Base-by-base conservation (phyloP, 2,329 filamentous ascomycete species). In the Didymosphaeria variabile region DNA sequence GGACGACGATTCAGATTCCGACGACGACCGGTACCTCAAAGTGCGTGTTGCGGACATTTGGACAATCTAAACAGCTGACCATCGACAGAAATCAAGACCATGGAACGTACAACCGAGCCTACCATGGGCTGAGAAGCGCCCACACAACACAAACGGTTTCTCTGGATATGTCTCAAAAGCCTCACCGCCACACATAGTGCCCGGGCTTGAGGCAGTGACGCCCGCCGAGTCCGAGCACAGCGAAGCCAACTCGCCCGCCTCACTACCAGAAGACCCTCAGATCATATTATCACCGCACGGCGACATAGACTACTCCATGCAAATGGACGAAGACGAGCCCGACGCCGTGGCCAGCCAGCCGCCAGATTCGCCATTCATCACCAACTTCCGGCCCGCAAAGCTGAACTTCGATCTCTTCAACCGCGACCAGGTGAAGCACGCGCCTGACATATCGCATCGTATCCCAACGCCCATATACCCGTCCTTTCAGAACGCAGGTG, bases 381-480 rank as follows among this genome's bases (percentile, higher is more conserved):
- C 64, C 31, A 61, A 57, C 44, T 76, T 77, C 60, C 71, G 75
- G 23, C 73, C 77, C 2, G 69, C 76, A 26, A 77, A 71, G 61
- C 69, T 77, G 26, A 75, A 77, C 40, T 64, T 72, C 8, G 70
- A 72, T 15, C 60, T 73, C 15, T 72, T 76, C 61, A 55, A 62
- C 47, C 61, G 68, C 34, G 67, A 71, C 46, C 50, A 55, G 17
- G 26, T 61, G 9, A 42, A 42, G 17, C 23, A 26, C 50, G 53
- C 46, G 21, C 59, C 53, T 54, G 67, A 65, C 64, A 60, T 60
- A 67, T 70, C 63, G 45, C 73, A 61, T 62, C 67, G 78, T n/a
- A 72, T 80, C 57, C 77, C 78, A 2, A 80, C 79, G 23, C 79
- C 79, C 45, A 80, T 80, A 56, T 74, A 79, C 56, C 68, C 76